Conservation (phyloP, 2,329 filamentous ascomycete species). For the Moelleriella libera region DNA sequence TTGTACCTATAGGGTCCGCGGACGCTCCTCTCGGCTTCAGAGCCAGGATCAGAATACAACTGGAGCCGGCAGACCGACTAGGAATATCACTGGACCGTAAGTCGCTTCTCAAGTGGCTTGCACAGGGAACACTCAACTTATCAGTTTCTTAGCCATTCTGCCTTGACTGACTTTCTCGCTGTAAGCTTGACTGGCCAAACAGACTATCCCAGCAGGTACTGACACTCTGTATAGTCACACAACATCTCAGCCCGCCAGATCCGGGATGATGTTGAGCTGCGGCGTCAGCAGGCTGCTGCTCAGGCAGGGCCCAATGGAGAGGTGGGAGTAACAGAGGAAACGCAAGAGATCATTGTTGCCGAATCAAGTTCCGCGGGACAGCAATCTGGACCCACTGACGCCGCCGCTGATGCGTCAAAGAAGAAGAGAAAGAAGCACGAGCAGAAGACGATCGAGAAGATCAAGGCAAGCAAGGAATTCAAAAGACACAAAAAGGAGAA, state of each 20-base stretch:
- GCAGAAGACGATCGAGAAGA: constrained; percentile 42
- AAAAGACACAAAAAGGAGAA: constrained; percentile 34
- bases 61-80: constrained; percentile 10
- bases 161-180: constrained; percentile 38
- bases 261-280: constrained; percentile 30
- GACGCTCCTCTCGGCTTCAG: constrained; percentile 1
- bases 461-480: constrained; percentile 45
- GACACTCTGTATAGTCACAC: constrained; percentile 35
- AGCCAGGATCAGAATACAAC: constrained; percentile 2
- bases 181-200: constrained; percentile 14
- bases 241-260: constrained; percentile 54
- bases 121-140: no score
- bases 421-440: constrained; percentile 34
- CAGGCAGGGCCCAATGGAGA: constrained; percentile 9
- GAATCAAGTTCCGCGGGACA: constrained; percentile 12
- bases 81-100: constrained; percentile 25
- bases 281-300: constrained; percentile 25
- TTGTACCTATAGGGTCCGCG: constrained; percentile 4
- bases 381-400: constrained; percentile 11
- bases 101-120: constrained; percentile 4
- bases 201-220: no score
- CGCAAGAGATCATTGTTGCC: constrained; percentile 3
- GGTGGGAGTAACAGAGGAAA: constrained; percentile 6
- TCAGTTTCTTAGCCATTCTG: constrained; percentile 26
- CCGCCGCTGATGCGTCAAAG: constrained; percentile 12